These are phyloP conservation scores for Oryza coarctata DNA, from an alignment of 176 grass and related monocot genomes.

Conservation along the genomic window DNA sequence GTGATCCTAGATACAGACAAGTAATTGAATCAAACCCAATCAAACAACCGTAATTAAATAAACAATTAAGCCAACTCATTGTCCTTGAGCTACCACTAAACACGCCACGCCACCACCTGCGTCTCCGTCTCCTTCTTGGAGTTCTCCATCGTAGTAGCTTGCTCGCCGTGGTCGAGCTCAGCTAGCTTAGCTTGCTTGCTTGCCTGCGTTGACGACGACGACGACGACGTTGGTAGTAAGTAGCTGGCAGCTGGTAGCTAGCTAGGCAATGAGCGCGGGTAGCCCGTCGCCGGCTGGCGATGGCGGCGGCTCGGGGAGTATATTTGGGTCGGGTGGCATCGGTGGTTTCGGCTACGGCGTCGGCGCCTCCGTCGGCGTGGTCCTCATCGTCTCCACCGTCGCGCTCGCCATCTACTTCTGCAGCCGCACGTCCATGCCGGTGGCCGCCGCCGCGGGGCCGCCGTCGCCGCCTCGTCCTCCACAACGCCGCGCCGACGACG, in stretches of 20 bases:
- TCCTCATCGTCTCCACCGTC: slow-evolving; percentile 64
- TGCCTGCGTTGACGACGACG: not conserved
- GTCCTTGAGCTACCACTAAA: not conserved
- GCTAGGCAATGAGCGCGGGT: slow-evolving; percentile 2
- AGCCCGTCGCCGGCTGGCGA: not conserved
- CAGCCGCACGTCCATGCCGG: slow-evolving; percentile 36
- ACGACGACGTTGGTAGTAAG: not conserved
- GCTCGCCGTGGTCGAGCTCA: not conserved
- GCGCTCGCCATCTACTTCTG: slow-evolving; percentile 71
- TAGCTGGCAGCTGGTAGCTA: too few species aligned
- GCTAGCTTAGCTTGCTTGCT: not conserved
- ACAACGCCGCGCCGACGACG: not conserved
- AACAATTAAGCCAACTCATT: slow-evolving; percentile 11
- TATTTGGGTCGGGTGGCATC: slow-evolving; percentile 48
- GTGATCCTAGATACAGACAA: not conserved
- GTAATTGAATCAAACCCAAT: not conserved
- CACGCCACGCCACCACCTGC: not conserved
- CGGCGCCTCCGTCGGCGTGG: slow-evolving; percentile 67
- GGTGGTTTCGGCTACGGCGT: slow-evolving; percentile 64
- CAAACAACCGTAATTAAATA: not conserved
- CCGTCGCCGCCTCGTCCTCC: not conserved
- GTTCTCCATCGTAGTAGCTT: not conserved
- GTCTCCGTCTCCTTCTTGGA: not conserved
- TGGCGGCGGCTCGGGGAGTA: not conserved
- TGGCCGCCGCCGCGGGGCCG: not conserved